Percentiles rank a stretch among this genome's conserved stretches.
Conservation (phyloP, 495 filamentous ascomycete genomes). For the Penicillium salamii region DNA sequence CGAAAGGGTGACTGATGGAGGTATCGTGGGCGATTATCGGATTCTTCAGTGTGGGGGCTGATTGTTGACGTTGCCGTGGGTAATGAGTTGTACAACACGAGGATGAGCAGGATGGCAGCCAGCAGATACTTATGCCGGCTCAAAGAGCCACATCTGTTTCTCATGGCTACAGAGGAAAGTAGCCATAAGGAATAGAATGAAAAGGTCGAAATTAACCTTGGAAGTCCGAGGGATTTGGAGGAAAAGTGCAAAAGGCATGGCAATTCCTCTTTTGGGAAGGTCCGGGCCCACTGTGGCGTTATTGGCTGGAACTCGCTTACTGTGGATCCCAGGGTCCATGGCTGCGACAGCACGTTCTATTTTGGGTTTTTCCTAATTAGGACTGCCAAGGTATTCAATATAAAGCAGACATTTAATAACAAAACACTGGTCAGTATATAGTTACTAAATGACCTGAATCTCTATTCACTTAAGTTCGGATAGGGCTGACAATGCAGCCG, state of each 20-base stretch:
- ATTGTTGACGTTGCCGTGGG: constrained; percentile 2
- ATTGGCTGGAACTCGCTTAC: background rate
- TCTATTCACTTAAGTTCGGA: too few relatives aligned
- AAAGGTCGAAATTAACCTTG: too few relatives aligned
- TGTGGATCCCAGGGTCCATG: background rate
- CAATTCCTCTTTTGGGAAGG: background rate
- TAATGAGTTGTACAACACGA: constrained; percentile 8
- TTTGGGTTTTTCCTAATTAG: too few relatives aligned
- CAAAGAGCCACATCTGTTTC: background rate
- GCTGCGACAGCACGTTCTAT: too few relatives aligned
- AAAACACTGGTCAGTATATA: too few relatives aligned
- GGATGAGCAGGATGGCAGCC: constrained; percentile 3
- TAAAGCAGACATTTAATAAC: too few relatives aligned
- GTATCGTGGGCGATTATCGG: constrained; percentile 20
- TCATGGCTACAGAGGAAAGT: constrained; percentile 6
- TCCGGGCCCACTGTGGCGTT: background rate
- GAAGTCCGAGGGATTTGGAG: too few relatives aligned
- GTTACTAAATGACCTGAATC: too few relatives aligned
- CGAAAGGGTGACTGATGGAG: constrained; percentile 33
- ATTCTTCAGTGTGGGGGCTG: constrained; percentile 1
- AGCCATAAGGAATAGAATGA: too few relatives aligned
- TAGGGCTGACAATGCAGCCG: too few relatives aligned
- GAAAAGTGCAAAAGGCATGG: background rate
- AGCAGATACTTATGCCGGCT: constrained; percentile 10
- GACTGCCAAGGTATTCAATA: too few relatives aligned